Evolutionary conservation across 2,329 filamentous ascomycete species (phyloP).

Genomic region (Aureobasidium vineae): DNA sequence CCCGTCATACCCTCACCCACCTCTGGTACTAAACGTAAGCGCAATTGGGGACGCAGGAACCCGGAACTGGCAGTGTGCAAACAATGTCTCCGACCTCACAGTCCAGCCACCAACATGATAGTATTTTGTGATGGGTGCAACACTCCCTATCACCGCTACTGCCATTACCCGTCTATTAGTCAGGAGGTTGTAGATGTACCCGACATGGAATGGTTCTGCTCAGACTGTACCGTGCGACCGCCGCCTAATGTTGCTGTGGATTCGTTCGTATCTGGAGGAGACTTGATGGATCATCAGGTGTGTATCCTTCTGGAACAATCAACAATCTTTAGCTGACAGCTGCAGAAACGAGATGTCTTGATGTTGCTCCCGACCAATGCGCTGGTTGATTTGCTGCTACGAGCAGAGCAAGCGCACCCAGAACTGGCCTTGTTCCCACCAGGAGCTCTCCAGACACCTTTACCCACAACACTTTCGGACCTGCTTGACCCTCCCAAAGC

Average conservation of each 20-base stretch:
- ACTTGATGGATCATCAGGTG: constrained; percentile 46
- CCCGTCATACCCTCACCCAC: constrained; percentile 52
- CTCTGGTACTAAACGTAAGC: constrained; percentile 55
- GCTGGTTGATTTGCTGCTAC: constrained; percentile 64
- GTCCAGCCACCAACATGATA: constrained; percentile 72
- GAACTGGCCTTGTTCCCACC: constrained; percentile 64
- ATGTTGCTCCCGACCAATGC: constrained; percentile 59
- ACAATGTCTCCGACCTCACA: constrained; percentile 69
- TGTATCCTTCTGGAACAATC: constrained; percentile 22
- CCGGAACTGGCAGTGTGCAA: constrained; percentile 64
- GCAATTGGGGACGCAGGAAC: constrained; percentile 53
- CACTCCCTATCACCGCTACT: constrained; percentile 75
- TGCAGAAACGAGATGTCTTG: constrained; percentile 42
- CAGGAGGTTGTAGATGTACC: constrained; percentile 65
- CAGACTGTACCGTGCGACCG: constrained; percentile 55
- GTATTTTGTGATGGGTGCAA: constrained; percentile 85
- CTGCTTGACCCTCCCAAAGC: constrained; percentile 37
- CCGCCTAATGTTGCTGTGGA: constrained; percentile 44
- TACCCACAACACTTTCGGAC: constrained; percentile 27
- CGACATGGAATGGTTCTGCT: constrained; percentile 70
- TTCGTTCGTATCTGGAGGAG: constrained; percentile 42
- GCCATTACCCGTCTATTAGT: constrained; percentile 73
- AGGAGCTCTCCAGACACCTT: constrained; percentile 30
- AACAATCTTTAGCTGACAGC: neutral
- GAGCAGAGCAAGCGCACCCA: constrained; percentile 60